Evolutionary conservation across 2,329 filamentous ascomycete genomes (phyloP).

Genomic region (Diaporthe sp.): DNA sequence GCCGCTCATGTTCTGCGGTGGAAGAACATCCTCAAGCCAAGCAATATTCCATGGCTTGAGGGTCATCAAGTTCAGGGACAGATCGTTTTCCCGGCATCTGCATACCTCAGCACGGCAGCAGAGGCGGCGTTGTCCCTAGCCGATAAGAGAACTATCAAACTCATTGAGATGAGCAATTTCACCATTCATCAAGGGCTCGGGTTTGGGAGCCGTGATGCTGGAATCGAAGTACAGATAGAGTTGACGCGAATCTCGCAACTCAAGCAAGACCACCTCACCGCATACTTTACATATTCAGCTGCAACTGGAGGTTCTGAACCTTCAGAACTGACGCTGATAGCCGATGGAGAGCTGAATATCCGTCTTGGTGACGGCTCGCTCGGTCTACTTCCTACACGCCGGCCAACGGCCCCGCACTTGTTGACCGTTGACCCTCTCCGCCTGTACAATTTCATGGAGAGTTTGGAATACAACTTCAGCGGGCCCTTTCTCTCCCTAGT

Average conservation of each 20-base stretch:
- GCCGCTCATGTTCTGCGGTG: conserved; percentile 37
- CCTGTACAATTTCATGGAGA: conserved; percentile 28
- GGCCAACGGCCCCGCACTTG: neutral
- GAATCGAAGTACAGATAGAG: conserved; percentile 22
- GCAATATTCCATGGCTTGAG: conserved; percentile 49
- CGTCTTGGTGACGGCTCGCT: neutral
- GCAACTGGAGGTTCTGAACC: neutral
- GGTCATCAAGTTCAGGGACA: conserved; percentile 48
- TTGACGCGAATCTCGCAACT: neutral
- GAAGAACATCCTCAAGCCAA: conserved; percentile 39
- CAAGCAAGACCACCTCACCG: neutral
- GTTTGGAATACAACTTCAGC: conserved; percentile 31
- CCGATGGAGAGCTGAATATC: neutral
- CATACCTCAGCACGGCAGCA: conserved; percentile 37
- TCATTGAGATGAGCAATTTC: conserved; percentile 37
- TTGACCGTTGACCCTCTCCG: conserved; percentile 1
- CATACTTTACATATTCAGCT: neutral
- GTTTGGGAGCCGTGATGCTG: conserved; percentile 29
- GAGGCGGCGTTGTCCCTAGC: conserved; percentile 35
- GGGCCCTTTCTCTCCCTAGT: conserved; percentile 21
- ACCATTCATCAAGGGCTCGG: conserved; percentile 35
- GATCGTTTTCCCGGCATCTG: conserved; percentile 49
- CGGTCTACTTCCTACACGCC: neutral
- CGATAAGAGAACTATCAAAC: neutral
- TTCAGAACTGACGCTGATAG: neutral